phyloP scores from a whole-genome alignment of 495 filamentous ascomycete genomes.

The Daldinia loculata region DNA sequence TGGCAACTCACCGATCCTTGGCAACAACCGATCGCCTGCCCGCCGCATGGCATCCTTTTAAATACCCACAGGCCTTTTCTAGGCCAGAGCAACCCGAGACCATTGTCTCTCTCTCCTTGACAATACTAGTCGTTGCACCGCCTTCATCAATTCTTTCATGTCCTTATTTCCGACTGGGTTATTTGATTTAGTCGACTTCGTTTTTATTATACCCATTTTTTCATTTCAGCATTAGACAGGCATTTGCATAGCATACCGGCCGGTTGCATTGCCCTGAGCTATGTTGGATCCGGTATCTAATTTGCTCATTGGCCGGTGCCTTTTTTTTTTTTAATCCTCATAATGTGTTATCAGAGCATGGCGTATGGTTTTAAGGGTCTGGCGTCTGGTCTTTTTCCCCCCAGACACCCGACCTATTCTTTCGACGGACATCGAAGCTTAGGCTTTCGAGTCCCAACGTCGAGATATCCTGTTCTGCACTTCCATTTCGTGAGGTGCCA shows the following conservation, averaged over 20 bases:
- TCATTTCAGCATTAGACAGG: slow-evolving; percentile 45
- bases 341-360: slow-evolving; percentile 41
- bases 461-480: slow-evolving; percentile 15
- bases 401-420: slow-evolving; percentile 12
- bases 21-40: slow-evolving; percentile 62
- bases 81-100: slow-evolving; percentile 7
- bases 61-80: slow-evolving; percentile 17
- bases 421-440: slow-evolving; percentile 13
- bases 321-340: slow-evolving; percentile 4
- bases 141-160: not conserved
- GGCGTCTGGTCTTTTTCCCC: slow-evolving; percentile 16
- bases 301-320: slow-evolving; percentile 28
- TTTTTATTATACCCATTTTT: slow-evolving; percentile 40
- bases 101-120: slow-evolving; percentile 10
- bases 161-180: slow-evolving; percentile 14
- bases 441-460: slow-evolving; percentile 13
- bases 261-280: slow-evolving; percentile 43
- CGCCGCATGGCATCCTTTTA: slow-evolving; percentile 80
- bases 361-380: slow-evolving; percentile 34
- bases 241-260: slow-evolving; percentile 44
- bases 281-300: slow-evolving; percentile 44
- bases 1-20: slow-evolving; percentile 61
- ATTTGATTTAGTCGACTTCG: slow-evolving; percentile 21
- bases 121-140: not conserved
- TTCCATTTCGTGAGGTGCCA: not conserved